These are phyloP conservation scores for Penicillium griseofulvum DNA, from an alignment of 2,329 filamentous ascomycete species.

Conservation along the genomic window DNA sequence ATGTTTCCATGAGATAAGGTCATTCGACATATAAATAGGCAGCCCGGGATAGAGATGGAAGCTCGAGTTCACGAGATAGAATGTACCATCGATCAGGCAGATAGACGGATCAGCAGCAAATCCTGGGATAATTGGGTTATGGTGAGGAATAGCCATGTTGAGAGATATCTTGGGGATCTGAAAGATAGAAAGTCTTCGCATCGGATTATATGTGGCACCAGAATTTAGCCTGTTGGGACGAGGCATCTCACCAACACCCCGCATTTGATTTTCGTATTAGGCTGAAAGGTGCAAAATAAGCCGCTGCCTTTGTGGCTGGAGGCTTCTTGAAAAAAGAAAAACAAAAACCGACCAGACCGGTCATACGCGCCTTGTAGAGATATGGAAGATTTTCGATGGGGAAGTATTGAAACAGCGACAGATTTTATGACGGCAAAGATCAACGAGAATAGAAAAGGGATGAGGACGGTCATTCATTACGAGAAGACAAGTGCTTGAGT, in stretches of 20 bases:
- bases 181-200: background rate
- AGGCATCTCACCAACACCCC: background rate
- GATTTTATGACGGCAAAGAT: background rate
- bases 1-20: conserved; percentile 45
- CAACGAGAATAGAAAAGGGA: background rate
- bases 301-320: background rate
- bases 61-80: conserved; percentile 48
- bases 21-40: conserved; percentile 46
- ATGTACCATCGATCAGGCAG: conserved; percentile 42
- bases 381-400: conserved; percentile 36
- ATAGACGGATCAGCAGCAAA: conserved; percentile 49
- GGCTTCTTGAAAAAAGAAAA: too few species aligned
- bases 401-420: conserved; percentile 9
- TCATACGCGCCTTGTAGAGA: too few species aligned
- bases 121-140: conserved; percentile 48
- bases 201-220: background rate
- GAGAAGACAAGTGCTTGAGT: background rate
- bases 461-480: background rate
- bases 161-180: background rate
- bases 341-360: too few species aligned
- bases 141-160: background rate
- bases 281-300: background rate
- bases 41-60: conserved; percentile 49
- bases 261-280: background rate
- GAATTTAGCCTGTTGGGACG: background rate